These are phyloP conservation scores for Scheffersomyces quercinus DNA, from an alignment of 1,139 yeast species.

Conservation along the genomic window DNA sequence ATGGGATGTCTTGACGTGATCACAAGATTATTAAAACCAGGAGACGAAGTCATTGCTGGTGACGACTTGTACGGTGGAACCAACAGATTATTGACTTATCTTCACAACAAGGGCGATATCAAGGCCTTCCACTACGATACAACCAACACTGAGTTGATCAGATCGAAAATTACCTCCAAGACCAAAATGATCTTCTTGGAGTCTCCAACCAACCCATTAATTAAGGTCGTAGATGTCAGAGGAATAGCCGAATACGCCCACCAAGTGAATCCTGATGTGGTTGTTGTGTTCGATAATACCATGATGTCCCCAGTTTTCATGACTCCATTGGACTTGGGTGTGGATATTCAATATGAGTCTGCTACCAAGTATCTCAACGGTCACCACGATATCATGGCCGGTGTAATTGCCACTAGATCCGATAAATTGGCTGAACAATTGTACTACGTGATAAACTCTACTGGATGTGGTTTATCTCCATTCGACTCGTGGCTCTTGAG, in stretches of 20 bases:
- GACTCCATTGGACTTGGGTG: constrained; percentile 83
- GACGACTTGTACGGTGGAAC: constrained; percentile 94
- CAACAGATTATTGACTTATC: constrained; percentile 75
- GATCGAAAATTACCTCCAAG: constrained; percentile 47
- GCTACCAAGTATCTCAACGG: constrained; percentile 93
- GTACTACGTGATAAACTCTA: constrained; percentile 79
- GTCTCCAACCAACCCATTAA: constrained; percentile 89
- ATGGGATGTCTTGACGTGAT: constrained; percentile 92
- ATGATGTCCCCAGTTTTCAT: constrained; percentile 91
- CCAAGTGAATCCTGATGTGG: constrained; percentile 60
- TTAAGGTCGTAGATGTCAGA: constrained; percentile 80
- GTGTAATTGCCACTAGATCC: constrained; percentile 73
- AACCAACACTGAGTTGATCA: constrained; percentile 63
- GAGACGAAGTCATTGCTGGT: constrained; percentile 88
- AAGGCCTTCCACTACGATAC: constrained; percentile 81
- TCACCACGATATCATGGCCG: constrained; percentile 96
- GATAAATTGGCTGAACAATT: constrained; percentile 65
- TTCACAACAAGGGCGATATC: constrained; percentile 66
- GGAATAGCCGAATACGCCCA: constrained; percentile 68
- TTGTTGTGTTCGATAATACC: constrained; percentile 89
- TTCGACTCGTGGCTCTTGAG: constrained; percentile 87
- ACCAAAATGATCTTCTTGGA: constrained; percentile 81
- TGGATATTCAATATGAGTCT: constrained; percentile 88
- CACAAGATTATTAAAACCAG: constrained; percentile 67
- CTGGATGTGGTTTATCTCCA: constrained; percentile 89